These are phyloP conservation scores for Brassica carinata DNA, from an alignment of 345 rosid genomes.

Conservation along the genomic window DNA sequence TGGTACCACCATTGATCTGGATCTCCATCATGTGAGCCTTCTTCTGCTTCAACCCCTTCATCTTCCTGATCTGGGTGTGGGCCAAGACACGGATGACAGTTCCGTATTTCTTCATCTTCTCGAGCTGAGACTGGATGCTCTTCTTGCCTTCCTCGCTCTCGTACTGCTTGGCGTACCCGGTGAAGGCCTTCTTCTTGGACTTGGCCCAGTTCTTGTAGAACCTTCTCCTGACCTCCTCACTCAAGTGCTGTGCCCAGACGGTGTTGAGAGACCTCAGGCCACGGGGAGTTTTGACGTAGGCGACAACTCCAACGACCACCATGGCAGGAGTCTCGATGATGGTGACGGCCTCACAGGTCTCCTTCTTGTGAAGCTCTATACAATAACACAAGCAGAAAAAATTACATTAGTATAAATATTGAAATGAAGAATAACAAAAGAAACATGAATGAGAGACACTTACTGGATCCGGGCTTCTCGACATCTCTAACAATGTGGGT, in stretches of 20 bases:
- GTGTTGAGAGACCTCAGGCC: constrained; percentile 79
- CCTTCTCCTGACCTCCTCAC: constrained; percentile 81
- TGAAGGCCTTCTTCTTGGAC: constrained; percentile 91
- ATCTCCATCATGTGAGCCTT: neutral
- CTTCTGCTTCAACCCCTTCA: neutral
- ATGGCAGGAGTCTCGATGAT: constrained; percentile 81
- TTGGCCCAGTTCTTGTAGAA: constrained; percentile 92
- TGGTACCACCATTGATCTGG: neutral
- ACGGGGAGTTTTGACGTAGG: constrained; percentile 75
- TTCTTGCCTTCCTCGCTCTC: neutral
- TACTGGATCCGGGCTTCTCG: constrained; percentile 90
- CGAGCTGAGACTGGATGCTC: neutral
- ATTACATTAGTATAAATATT: neutral
- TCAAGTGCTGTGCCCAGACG: constrained; percentile 93
- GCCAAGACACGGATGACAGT: neutral
- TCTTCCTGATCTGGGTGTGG: constrained; percentile 1
- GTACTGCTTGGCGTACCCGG: neutral
- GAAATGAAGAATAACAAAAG: neutral
- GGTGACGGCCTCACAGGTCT: constrained; percentile 91
- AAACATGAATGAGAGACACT: constrained; percentile 9
- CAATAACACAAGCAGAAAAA: neutral
- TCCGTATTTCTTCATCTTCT: neutral
- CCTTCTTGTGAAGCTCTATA: constrained; percentile 92
- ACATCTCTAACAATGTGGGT: constrained; percentile 91
- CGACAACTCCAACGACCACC: constrained; percentile 89